Percentiles rank a stretch among this genome's conserved stretches.
phyloP scores from a whole-genome alignment of 495 filamentous ascomycete genomes.

The Trichocladium uniseriatum region DNA sequence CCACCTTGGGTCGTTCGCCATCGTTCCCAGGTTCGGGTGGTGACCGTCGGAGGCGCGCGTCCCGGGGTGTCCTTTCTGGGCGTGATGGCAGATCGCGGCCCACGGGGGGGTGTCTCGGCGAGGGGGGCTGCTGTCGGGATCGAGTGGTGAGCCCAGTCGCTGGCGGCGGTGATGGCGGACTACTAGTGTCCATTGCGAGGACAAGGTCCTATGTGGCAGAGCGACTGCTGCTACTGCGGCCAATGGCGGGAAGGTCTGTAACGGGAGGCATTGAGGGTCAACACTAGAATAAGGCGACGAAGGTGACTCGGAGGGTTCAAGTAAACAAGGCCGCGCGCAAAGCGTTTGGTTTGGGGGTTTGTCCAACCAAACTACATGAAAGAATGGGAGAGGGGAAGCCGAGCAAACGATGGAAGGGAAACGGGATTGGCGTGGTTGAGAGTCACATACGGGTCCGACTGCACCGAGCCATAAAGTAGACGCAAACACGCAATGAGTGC shows the following conservation, averaged over 20 bases:
- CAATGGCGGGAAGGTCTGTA: conserved; percentile 13
- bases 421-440: not conserved
- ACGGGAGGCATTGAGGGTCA: conserved; percentile 23
- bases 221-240: conserved; percentile 18
- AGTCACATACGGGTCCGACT: not conserved
- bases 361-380: not conserved
- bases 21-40: conserved; percentile 16
- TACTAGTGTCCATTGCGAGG: conserved; percentile 12
- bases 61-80: conserved; percentile 7
- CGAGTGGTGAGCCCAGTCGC: conserved; percentile 13
- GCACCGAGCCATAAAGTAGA: not conserved
- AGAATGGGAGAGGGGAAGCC: not conserved
- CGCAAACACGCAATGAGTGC: not conserved
- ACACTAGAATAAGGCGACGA: not conserved
- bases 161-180: conserved; percentile 18
- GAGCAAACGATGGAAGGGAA: not conserved
- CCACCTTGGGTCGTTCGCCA: conserved; percentile 10
- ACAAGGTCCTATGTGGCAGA: conserved; percentile 14
- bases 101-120: conserved; percentile 12
- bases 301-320: too few relatives aligned
- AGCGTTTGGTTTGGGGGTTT: not conserved
- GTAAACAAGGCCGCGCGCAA: not conserved
- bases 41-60: conserved; percentile 9
- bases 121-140: conserved; percentile 16
- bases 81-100: conserved; percentile 3